Conservation (phyloP, 23 red algal species). For the Cyanidiococcus yangmingshanensis region DNA sequence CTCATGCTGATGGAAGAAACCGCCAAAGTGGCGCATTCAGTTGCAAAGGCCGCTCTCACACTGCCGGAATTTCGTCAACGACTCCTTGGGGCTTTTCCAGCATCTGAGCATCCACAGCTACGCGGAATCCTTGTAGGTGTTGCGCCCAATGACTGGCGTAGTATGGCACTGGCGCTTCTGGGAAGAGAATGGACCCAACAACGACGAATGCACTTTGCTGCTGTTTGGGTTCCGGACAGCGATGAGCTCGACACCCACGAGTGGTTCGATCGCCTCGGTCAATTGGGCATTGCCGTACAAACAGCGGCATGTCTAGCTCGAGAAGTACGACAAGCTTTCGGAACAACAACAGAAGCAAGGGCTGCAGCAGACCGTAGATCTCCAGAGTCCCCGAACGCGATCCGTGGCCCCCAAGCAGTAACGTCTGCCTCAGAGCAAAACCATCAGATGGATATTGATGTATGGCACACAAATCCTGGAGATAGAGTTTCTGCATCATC, state of each 20-base stretch:
- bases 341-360: not conserved
- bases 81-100: not conserved
- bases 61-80: not conserved
- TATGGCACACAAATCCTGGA: no score
- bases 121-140: not conserved
- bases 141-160: not conserved
- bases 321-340: not conserved
- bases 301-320: not conserved
- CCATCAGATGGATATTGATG: not conserved
- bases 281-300: not conserved
- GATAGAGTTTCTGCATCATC: not conserved
- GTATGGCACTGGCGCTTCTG: not conserved
- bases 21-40: no score
- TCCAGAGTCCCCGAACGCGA: not conserved
- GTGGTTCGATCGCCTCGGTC: not conserved
- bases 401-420: no score
- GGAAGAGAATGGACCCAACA: not conserved
- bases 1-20: no score
- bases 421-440: not conserved
- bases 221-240: not conserved
- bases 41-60: not conserved
- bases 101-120: not conserved
- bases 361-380: not conserved
- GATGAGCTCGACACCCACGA: not conserved
- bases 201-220: not conserved